Base-by-base conservation (phyloP, 768 basidiomycete species). In the Postia placenta region DNA sequence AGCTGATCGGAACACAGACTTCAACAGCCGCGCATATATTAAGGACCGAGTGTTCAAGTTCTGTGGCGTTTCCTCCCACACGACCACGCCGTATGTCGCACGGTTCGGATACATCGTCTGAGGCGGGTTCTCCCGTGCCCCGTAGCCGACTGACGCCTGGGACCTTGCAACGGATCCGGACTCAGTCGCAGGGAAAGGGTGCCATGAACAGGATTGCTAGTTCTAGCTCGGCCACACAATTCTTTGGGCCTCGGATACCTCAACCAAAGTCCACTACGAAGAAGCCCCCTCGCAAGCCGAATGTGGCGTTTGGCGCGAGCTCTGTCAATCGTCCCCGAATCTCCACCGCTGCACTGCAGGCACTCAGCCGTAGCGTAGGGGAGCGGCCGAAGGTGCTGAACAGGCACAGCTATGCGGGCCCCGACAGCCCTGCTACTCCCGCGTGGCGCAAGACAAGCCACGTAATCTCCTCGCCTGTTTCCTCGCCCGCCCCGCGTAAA, bases 391-490 rank as follows among this genome's bases (percentile, higher is more conserved):
- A 65, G 46, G 47, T 64, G 20, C 51, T 63, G 27, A 79, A 76
- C 56, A 74, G 85, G 49, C 85, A 87, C 54, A 86, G 83, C 53
- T 85, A 85, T 62, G 77, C 79, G 14, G 83, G 82, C 4, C 64
- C 73, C 12, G 69, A 40, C 17, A 38, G 22, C 3, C 67, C 11
- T 65, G 20, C 17, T 35, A 17, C 11, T n/a, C 38, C 55, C 3
- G 23, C 48, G 0, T 60, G 55, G 57, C 26, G 43, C 5, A 50
- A 51, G 50, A 28, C 52, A 2, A 50, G 41, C 9, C 42, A 47
- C 2, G 53, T 51, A 4, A 45, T 55, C 9, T 47, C 47, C 0
- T 51, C 59, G 2, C 47, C 49, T 6, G 36, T 45, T 1, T 58
- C 57, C 3, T 55, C 57, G 12, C 57, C 52, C 35, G 48, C 42